Evolutionary conservation across 2,329 filamentous ascomycete genomes (phyloP).

Genomic region (Penicillium verrucosum): DNA sequence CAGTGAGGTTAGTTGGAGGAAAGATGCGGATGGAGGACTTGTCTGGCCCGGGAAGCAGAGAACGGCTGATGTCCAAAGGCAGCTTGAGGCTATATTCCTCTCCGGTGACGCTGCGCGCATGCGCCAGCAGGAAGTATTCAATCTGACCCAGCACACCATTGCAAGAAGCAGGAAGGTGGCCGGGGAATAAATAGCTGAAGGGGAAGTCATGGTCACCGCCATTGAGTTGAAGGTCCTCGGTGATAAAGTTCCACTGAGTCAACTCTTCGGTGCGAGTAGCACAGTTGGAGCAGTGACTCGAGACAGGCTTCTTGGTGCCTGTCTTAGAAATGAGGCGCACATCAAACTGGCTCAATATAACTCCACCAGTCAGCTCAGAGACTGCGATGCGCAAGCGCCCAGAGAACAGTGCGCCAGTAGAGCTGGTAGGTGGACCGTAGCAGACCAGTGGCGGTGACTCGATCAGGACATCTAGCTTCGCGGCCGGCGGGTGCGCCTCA

Average conservation of each 20-base stretch:
- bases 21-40: constrained; percentile 93
- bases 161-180: constrained; percentile 79
- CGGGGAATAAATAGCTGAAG: constrained; percentile 81
- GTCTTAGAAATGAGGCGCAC: constrained; percentile 69
- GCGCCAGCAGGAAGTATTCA: constrained; percentile 73
- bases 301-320: constrained; percentile 77
- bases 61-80: constrained; percentile 71
- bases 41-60: constrained; percentile 72
- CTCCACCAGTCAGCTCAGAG: constrained; percentile 58
- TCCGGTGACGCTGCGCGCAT: constrained; percentile 58
- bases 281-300: constrained; percentile 75
- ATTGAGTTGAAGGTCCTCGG: constrained; percentile 45
- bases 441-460: constrained; percentile 86
- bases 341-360: constrained; percentile 66
- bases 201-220: constrained; percentile 72
- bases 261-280: constrained; percentile 68
- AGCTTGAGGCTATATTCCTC: constrained; percentile 64
- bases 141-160: constrained; percentile 70
- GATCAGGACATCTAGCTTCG: constrained; percentile 61
- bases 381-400: constrained; percentile 75
- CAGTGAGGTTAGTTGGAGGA: constrained; percentile 90
- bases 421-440: constrained; percentile 70
- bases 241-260: constrained; percentile 74
- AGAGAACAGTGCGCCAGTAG: constrained; percentile 80
- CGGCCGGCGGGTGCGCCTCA: constrained; percentile 39